Evolutionary conservation across 2,329 filamentous ascomycete genomes (phyloP), one percentile per base, ranked within the genome.

Genomic region (Pseudogymnoascus sp.): DNA sequence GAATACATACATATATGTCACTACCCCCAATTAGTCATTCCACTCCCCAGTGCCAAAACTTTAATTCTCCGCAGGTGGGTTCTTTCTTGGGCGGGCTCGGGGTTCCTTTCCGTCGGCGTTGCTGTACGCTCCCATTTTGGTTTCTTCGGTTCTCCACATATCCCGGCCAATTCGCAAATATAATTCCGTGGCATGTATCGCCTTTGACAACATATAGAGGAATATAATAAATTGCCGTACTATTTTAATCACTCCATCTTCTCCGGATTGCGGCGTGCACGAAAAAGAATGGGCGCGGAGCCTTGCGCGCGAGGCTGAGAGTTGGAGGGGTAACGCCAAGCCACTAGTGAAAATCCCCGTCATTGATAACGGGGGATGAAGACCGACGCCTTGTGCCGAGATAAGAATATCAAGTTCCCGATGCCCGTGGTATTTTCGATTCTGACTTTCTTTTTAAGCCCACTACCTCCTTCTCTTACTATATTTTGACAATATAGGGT

Each of bases 341-440:
- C 58, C 58, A 15, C 58, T 39, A 59, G 25, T 2, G 9, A 38
- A 59, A 59, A 27, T 59, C 17, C 58, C 36, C 58, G 58, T 59
- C 58, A 39, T 39, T 15, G 33, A 38, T 59, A 59, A 59, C 58
- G 58, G 58, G 58, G 58, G 58, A 59, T 36, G 58, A 59, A 59
- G 33, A 39, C 58, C 58, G 58, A 59, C 33, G 25, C 17, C 36
- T 36, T 29, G 17, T 59, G 36, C 33, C 33, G 58, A 39, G 58
- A 38, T 38, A 59, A 59, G 36, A 36, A 38, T 36, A 39, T 59
- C 58, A 36, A 38, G 33, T 25, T 25, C 33, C 33, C 25, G 33
- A 59, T 59, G 58, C 58, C 33, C 33, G 25, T 38, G 33, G 33
- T n/a, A 59, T 38, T 38, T 59, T 59, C 25, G 15, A 59, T 29